Conservation (phyloP, 164 flowering plant genomes). For the Litsea cubeba region DNA sequence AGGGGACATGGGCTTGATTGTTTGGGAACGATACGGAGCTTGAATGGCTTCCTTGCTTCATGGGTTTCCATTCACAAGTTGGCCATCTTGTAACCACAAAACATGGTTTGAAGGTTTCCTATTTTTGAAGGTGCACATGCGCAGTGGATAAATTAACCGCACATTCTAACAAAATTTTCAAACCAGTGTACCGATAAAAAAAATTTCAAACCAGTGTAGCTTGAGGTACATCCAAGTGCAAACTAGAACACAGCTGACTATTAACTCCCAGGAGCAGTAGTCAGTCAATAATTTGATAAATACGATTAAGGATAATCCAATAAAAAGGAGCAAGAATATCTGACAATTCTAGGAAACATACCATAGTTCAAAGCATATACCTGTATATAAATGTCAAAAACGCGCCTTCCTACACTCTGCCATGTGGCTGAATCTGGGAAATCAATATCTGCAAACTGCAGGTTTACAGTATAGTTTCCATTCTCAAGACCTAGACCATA, state of each 20-base stretch:
- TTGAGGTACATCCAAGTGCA: not conserved
- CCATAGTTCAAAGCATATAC: constrained; percentile 21
- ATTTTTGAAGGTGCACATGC: too few relatives aligned
- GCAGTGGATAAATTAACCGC: too few relatives aligned
- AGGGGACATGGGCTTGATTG: too few relatives aligned
- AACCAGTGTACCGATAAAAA: not conserved
- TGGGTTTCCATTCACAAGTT: too few relatives aligned
- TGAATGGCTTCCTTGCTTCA: too few relatives aligned
- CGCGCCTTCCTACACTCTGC: constrained; percentile 69
- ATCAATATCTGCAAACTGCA: constrained; percentile 62
- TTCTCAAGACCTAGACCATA: constrained; percentile 83
- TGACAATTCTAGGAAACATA: not conserved
- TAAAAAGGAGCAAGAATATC: too few relatives aligned
- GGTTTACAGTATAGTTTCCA: constrained; percentile 59
- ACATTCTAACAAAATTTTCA: not conserved
- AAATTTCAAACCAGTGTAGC: not conserved
- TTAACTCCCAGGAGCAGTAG: too few relatives aligned
- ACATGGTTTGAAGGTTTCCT: too few relatives aligned
- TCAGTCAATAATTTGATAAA: not conserved
- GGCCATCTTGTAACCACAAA: too few relatives aligned
- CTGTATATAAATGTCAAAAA: constrained; percentile 77
- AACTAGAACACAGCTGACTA: not conserved
- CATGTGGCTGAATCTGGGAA: constrained; percentile 31
- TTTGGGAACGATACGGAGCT: too few relatives aligned
- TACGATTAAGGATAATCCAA: not conserved